Base-by-base conservation (phyloP, 345 rosid species). In the Murraya paniculata region DNA sequence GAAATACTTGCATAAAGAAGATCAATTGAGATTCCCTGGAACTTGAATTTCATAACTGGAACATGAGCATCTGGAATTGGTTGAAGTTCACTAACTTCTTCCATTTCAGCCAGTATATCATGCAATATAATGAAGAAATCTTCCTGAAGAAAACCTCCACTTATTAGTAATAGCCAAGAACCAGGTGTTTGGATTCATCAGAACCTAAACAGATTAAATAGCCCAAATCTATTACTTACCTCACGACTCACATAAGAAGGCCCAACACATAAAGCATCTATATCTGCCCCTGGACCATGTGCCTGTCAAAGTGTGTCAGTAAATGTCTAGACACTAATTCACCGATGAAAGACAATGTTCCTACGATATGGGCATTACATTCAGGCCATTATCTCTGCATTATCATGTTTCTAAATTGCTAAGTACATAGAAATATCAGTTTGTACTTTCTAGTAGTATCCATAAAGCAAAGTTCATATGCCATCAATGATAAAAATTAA, bases 31-130 rank as follows among this genome's bases (percentile, higher is more conserved):
- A 92, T 91, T 82, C 97, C 97, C 80, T 87, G 92, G 78, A 90
- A 95, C 81, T 93, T 95, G 80, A 95, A 92, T 86, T 91, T 95
- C 99, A 95, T 91, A 64, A 93, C 97, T 2, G 99, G 99, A 53
- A 95, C 99, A 72, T 95, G 97, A 81, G 99, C 99, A 75, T 95
- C 94, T 3, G 99, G 97, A 83, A 95, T 90, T 50, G 98, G 95
- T 75, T 95, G 98, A 74, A 95, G 88, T 84, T 94, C 98, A 31
- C 92, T 86, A 22, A 95, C 92, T 84, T 92, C 96, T 82, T 89
- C 98, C 94, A 87, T 88, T 78, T 90, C 91, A 33, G 89, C 88
- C 73, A 95, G 74, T 41, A 83, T 88, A 70, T 87, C 86, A 83
- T 90, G 95, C 89, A 95, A 85, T 65, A 81, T 75, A 72, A 88